Evolutionary conservation across 805 yeast species (phyloP), one percentile per base, ranked within the genome.

Genomic region (Saccharomyces jurei): DNA sequence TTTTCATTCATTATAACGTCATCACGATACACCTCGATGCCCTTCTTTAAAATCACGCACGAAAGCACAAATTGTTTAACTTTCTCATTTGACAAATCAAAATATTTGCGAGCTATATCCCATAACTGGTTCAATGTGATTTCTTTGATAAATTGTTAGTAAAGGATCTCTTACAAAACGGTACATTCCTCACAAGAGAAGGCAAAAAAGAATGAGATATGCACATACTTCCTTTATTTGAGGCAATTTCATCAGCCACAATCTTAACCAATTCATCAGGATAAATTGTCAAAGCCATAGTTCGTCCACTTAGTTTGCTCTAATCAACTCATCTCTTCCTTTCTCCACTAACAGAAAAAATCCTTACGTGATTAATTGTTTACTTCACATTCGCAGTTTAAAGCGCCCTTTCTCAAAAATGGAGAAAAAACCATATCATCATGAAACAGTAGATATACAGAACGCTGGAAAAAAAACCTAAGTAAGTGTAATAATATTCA

Each of bases 191-290:
- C 44, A 9, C 17, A 4, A 17, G 25, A 9, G 10, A 8, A 11
- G 11, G 22, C 4, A 36, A 6, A 36, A 11, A 17, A 29, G 30
- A 17, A 36, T 36, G 44, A 36, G 10, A 8, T 11, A 41, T 44
- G 6, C 48, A 54, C 60, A 61, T 61, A 59, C 64, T 56, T 14
- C 74, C 74, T 51, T 64, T 67, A 48, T 61, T 61, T 51, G 60
- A 69, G 1, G 72, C 69, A n/a, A 70, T 58, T 44, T 66, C 69
- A 29, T 65, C 60, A 30, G 60, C 58, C 2, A 69, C 51, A 8
- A 58, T 58, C 6, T 56, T 54, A n/a, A 65, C 64, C 32, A 69
- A 51, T 53, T 70, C 71, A 54, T 69, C 71, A 2, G 73, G 72
- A 44, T 59, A 65, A 4, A 58, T 56, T 17, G 57, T 32, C n/a